Conservation (phyloP, 441 rosid species). For the Cnidoscolus chayamansa region DNA sequence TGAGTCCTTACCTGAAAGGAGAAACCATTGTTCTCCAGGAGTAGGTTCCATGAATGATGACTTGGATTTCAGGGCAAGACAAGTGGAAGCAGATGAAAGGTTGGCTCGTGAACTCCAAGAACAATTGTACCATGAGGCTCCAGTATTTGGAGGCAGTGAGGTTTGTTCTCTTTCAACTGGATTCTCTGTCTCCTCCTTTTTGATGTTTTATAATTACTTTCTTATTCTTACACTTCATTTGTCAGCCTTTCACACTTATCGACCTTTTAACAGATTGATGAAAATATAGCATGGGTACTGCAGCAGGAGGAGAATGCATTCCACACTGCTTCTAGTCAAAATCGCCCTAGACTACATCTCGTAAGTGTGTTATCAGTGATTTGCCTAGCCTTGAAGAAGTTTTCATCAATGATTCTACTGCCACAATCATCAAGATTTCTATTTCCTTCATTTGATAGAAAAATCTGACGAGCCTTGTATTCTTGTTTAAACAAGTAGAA, state of each 20-base stretch:
- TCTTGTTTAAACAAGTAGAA: not conserved
- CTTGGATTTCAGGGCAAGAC: conserved; percentile 56
- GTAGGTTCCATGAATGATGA: conserved; percentile 32
- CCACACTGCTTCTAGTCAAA: conserved; percentile 33
- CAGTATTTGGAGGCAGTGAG: conserved; percentile 39
- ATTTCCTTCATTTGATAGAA: not conserved
- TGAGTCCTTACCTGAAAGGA: conserved; percentile 41
- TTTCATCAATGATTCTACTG: conserved; percentile 5
- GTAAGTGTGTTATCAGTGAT: conserved; percentile 36
- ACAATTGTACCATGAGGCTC: conserved; percentile 56
- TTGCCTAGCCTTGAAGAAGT: not conserved
- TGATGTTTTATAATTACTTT: conserved; percentile 1
- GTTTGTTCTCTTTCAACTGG: conserved; percentile 34
- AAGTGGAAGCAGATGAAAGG: conserved; percentile 82
- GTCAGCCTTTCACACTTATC: conserved; percentile 18
- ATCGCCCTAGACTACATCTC: conserved; percentile 25
- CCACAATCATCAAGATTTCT: conserved; percentile 8
- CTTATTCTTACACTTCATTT: conserved; percentile 17
- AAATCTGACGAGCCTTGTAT: conserved; percentile 9
- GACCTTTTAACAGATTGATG: conserved; percentile 51
- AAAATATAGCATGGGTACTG: conserved; percentile 51
- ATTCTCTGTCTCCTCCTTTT: conserved; percentile 3
- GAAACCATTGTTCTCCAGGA: conserved; percentile 24
- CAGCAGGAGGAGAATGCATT: conserved; percentile 54
- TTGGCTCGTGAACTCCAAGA: conserved; percentile 92